phyloP scores from a whole-genome alignment of 139 green algal genomes.

The Tetraselmis chui region DNA sequence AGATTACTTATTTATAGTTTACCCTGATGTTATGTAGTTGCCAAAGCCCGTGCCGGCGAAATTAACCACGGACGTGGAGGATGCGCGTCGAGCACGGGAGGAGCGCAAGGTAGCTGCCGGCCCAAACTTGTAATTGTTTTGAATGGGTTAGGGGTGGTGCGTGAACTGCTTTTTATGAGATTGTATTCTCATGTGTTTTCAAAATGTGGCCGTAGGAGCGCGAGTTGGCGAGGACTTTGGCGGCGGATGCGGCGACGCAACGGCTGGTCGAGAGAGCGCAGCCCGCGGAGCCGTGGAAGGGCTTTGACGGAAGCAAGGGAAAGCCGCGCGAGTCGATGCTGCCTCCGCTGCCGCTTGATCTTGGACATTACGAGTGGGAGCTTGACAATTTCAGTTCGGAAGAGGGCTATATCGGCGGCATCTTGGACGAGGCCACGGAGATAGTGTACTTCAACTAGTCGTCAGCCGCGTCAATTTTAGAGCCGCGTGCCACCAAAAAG shows the following conservation, averaged over 20 bases:
- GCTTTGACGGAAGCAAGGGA: background rate
- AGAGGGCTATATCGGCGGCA: background rate
- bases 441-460: background rate
- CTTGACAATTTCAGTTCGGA: background rate
- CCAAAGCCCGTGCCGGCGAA: too few relatives aligned
- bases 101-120: background rate
- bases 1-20: too few relatives aligned
- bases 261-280: background rate
- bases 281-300: background rate
- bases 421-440: background rate
- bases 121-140: background rate
- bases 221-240: background rate
- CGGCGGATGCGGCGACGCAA: background rate
- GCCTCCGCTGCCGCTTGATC: background rate
- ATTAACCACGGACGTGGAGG: background rate
- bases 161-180: too few relatives aligned
- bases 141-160: too few relatives aligned
- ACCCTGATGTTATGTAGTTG: too few relatives aligned
- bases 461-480: too few relatives aligned
- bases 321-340: background rate
- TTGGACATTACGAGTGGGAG: background rate
- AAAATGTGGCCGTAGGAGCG: background rate
- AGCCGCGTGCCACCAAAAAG: too few relatives aligned
- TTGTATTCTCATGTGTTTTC: too few relatives aligned
- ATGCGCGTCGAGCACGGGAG: background rate